Percentiles rank a stretch among this genome's conserved stretches.
These are phyloP conservation scores for Eimeria necatrix DNA, from an alignment of 169 alveolate species.

Conservation along the genomic window DNA sequence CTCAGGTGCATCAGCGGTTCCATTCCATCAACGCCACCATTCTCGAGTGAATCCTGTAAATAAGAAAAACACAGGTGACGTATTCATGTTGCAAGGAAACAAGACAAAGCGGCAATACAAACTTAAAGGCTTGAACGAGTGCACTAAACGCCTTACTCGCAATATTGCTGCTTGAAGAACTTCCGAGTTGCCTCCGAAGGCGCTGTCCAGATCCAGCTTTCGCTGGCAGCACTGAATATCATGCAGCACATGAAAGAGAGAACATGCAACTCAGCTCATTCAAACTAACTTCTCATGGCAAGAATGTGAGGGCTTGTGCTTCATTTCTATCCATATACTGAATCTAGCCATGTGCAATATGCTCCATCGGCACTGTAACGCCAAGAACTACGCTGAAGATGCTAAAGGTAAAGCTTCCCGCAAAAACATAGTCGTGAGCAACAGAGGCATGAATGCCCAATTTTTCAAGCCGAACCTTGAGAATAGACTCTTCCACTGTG, in stretches of 20 bases:
- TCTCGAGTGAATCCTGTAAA: constrained; percentile 54
- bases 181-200: constrained; percentile 91
- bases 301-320: too few relatives aligned
- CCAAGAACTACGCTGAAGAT: neutral
- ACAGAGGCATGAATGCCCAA: neutral
- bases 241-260: neutral
- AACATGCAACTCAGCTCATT: constrained; percentile 7
- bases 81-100: neutral
- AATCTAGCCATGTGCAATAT: neutral
- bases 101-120: too few relatives aligned
- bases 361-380: neutral
- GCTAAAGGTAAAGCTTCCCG: neutral
- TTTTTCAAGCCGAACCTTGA: constrained; percentile 81
- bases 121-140: neutral
- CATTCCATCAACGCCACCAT: neutral
- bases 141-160: constrained; percentile 61
- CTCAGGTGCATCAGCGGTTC: constrained; percentile 47
- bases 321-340: neutral
- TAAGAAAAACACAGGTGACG: neutral
- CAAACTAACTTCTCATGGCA: neutral
- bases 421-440: neutral
- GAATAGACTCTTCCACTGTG: constrained; percentile 94
- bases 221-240: constrained; percentile 87
- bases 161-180: constrained; percentile 87
- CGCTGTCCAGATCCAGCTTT: constrained; percentile 89